These are phyloP conservation scores for Globisporangium carolinianum DNA, from an alignment of 352 stramenopile species.

Conservation along the genomic window DNA sequence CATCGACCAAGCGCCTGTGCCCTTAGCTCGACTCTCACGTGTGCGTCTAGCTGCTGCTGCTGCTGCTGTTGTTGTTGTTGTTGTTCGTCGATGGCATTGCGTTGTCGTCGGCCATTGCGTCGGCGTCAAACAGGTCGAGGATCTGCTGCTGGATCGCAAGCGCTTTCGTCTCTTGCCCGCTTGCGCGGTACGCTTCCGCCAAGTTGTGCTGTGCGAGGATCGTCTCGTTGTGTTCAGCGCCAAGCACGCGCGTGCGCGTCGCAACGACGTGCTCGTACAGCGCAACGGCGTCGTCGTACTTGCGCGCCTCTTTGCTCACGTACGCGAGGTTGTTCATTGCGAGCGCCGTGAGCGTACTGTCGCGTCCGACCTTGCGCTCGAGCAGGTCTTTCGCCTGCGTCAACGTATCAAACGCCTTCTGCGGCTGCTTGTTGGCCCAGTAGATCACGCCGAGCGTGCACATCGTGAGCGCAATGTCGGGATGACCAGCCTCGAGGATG, in stretches of 20 bases:
- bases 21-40: background rate
- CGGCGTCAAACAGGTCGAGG: slow-evolving; percentile 61
- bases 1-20: no score
- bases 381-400: slow-evolving; percentile 52
- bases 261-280: slow-evolving; percentile 64
- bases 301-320: slow-evolving; percentile 66
- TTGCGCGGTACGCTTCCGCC: slow-evolving; percentile 67
- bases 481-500: slow-evolving; percentile 66
- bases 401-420: slow-evolving; percentile 58
- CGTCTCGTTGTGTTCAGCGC: slow-evolving; percentile 62
- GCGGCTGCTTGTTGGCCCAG: slow-evolving; percentile 74
- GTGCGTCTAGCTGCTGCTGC: background rate
- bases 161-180: slow-evolving; percentile 71
- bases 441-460: slow-evolving; percentile 78
- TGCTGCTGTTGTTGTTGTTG: background rate
- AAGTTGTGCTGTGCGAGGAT: slow-evolving; percentile 83
- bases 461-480: slow-evolving; percentile 76
- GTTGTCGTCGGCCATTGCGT: slow-evolving; percentile 18
- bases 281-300: slow-evolving; percentile 59
- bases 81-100: slow-evolving; percentile 1
- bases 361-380: slow-evolving; percentile 45
- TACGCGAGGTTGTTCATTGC: slow-evolving; percentile 83
- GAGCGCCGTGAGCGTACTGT: slow-evolving; percentile 60
- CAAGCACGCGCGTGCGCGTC: slow-evolving; percentile 56
- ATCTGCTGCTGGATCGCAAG: slow-evolving; percentile 77